Base-by-base conservation (phyloP, 2,329 filamentous ascomycete genomes). In the Beauveria asiatica region DNA sequence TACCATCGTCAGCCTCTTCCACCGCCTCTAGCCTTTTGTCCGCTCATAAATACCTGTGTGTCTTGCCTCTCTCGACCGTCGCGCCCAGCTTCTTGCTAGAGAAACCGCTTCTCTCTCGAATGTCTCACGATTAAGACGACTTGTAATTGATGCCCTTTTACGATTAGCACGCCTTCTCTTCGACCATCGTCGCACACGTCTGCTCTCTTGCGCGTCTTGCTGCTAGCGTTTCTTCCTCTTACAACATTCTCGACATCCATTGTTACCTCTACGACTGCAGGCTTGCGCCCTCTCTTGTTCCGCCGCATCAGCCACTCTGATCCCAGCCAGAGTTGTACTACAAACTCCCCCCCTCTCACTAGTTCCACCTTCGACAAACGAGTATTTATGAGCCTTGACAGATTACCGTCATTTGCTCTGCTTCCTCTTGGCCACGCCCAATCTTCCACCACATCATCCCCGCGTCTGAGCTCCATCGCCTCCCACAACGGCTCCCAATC, bases 401-500 rank as follows among this genome's bases (percentile, higher is more conserved):
- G 86, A 78, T 76, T 90, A 69, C 87, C 88, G 67, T 83, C 86
- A 64, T 78, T 92, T 66, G 83, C 87, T 70, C 78, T 89, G 69
- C 86, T 87, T 65, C 85, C 85, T 72, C 81, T 84, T 70, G 83
- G 86, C 63, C 85, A 86, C 75, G 81, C 86, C 71, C 85, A 85
- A 70, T 87, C 87, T 62, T 88, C 87, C 68, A 85, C 84, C 74
- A 83, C 84, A 64, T 87, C 85, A 65, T 90, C 89, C 68, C 87
- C 89, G 76, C 86, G 89, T 78, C 82, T 87, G 75, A 85, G 85
- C 75, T 91, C 89, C 59, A 84, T 90, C 69, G 87, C 86, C 67
- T 85, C 80, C 49, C 77, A 76, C n/a, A 72, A 73, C 57, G 78
- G 76, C 68, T 80, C 80, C 33, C 78, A 79, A 62, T 82, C 80